phyloP scores from a whole-genome alignment of 106 monocot genomes.

The Acanthochlamys bracteata region DNA sequence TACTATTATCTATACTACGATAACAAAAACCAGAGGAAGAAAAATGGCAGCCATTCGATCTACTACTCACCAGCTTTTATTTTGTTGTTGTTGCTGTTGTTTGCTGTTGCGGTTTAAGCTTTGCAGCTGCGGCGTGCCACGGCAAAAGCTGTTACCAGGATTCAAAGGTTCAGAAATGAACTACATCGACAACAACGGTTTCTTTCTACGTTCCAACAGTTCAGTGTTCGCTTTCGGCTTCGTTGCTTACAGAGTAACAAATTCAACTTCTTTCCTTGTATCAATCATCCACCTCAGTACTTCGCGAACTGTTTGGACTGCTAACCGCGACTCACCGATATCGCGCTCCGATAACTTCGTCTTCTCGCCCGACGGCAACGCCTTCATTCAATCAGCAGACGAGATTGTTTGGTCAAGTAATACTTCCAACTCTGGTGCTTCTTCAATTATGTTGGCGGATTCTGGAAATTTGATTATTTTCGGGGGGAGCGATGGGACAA shows the following conservation, averaged over 20 bases:
- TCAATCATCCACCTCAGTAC: slow-evolving; percentile 21
- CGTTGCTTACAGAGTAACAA: slow-evolving; percentile 5
- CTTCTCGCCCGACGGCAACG: slow-evolving; percentile 45
- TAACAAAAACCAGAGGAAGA: too few relatives aligned
- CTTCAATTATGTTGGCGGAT: slow-evolving; percentile 32
- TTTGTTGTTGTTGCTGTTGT: too few relatives aligned
- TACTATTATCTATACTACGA: too few relatives aligned
- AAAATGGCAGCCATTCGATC: too few relatives aligned
- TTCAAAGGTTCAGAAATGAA: slow-evolving; percentile 46
- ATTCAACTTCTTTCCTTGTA: slow-evolving; percentile 31
- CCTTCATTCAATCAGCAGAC: slow-evolving; percentile 24
- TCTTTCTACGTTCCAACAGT: slow-evolving; percentile 54
- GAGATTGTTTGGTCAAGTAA: slow-evolving; percentile 47
- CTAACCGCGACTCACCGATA: slow-evolving; percentile 41
- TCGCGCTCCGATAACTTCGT: slow-evolving; percentile 37
- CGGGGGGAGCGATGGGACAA: background rate
- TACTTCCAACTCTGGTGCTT: slow-evolving; percentile 31
- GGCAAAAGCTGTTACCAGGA: slow-evolving; percentile 15
- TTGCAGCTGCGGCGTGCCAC: slow-evolving; percentile 28
- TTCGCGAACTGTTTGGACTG: slow-evolving; percentile 50
- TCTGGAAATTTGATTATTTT: slow-evolving; percentile 50
- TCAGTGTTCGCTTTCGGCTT: slow-evolving; percentile 63
- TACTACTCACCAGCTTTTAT: too few relatives aligned
- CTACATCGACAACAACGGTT: slow-evolving; percentile 64
- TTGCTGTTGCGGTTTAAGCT: too few relatives aligned